Percentiles rank a stretch among this genome's conserved stretches.
phyloP scores from a whole-genome alignment of 2,329 filamentous ascomycete genomes.

The Talaromyces sp. region DNA sequence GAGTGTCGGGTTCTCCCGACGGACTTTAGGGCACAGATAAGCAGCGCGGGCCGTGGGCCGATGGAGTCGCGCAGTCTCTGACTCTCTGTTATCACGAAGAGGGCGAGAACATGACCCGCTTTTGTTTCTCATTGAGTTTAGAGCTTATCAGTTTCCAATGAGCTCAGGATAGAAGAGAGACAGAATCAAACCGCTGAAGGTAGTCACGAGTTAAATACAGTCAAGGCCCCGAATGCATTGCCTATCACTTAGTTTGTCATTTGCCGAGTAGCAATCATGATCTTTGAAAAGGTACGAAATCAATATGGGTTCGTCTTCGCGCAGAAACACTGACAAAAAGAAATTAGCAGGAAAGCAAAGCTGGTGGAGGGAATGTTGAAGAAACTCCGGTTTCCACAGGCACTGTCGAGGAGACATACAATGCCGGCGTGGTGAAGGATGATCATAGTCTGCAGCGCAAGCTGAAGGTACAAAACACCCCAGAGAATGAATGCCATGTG shows the following conservation, averaged over 20 bases:
- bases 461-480: constrained; percentile 13
- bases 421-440: background rate
- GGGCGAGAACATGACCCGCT: background rate
- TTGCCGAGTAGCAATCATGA: background rate
- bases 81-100: constrained; percentile 15
- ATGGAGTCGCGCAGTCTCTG: constrained; percentile 10
- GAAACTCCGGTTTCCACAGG: constrained; percentile 14
- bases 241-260: background rate
- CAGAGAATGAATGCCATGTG: background rate
- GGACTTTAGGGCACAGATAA: constrained; percentile 10
- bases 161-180: background rate
- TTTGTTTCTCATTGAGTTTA: background rate
- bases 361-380: background rate
- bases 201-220: background rate
- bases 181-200: background rate
- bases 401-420: background rate
- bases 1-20: background rate
- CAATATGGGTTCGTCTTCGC: background rate
- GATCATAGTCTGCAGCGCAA: constrained; percentile 16
- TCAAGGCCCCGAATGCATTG: background rate
- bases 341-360: background rate
- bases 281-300: constrained; percentile 4
- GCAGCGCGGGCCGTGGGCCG: constrained; percentile 14
- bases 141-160: background rate
- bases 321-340: background rate